Conservation (phyloP, 1,284 basidiomycete genomes). For the Xerocomus cyaneibrunnescens region DNA sequence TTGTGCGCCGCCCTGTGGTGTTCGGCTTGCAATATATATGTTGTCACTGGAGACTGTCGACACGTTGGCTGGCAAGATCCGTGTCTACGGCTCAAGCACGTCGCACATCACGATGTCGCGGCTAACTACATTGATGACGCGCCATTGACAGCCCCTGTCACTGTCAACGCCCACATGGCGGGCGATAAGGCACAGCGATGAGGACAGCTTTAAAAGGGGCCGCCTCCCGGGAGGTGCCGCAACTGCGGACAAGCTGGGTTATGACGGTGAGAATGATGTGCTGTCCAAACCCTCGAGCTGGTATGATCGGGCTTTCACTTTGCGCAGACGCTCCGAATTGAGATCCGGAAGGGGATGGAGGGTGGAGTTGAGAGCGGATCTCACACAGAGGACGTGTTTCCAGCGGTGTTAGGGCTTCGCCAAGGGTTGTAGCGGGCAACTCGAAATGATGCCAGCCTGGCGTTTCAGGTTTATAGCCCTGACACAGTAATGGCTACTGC, state of each 20-base stretch:
- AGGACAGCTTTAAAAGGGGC: conserved; percentile 9
- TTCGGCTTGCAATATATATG: conserved; percentile 6
- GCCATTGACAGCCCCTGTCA: conserved; percentile 18
- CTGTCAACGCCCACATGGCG: conserved; percentile 13
- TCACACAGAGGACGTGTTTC: conserved; percentile 21
- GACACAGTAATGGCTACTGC: conserved; percentile 12
- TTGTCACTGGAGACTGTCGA: conserved; percentile 9
- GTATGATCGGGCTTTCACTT: conserved; percentile 27
- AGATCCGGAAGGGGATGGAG: conserved; percentile 24
- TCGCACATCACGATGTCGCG: conserved; percentile 2
- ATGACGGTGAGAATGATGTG: conserved; percentile 27
- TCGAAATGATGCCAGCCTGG: conserved; percentile 2
- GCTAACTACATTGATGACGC: conserved; percentile 10
- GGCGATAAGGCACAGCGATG: conserved; percentile 23
- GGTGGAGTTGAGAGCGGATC: conserved; percentile 32
- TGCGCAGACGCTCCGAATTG: conserved; percentile 22
- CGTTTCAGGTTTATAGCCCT: conserved; percentile 17
- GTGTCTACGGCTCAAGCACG: conserved; percentile 6
- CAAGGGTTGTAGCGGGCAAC: conserved; percentile 7
- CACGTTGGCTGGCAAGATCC: conserved; percentile 7
- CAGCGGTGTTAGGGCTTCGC: conserved; percentile 22
- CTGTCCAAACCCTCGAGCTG: conserved; percentile 7
- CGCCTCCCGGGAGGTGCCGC: conserved; percentile 9
- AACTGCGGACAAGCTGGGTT: conserved; percentile 15
- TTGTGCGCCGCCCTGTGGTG: conserved; percentile 7